Conservation (phyloP, 768 basidiomycete genomes). For the Cystobasidiopsis lactophilus region DNA sequence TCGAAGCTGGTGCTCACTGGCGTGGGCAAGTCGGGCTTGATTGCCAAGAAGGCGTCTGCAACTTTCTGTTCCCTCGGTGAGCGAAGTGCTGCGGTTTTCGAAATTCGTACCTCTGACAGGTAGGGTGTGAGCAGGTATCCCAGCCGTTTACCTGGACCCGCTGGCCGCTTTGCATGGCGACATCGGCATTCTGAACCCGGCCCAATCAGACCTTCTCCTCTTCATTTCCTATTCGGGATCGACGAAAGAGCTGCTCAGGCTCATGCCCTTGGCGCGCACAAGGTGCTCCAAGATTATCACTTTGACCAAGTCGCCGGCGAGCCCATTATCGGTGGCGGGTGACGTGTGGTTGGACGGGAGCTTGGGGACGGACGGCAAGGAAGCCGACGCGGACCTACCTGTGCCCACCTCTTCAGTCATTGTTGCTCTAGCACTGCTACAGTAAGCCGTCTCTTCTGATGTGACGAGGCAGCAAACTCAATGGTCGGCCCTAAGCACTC, state of each 20-base stretch:
- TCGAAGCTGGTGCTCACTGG: slow-evolving; percentile 18
- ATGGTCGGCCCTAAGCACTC: background rate
- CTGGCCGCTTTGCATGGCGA: slow-evolving; percentile 21
- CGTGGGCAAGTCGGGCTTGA: slow-evolving; percentile 19
- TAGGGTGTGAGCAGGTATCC: slow-evolving; percentile 16
- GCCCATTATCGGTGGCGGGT: slow-evolving; percentile 14
- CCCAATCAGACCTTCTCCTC: slow-evolving; percentile 16
- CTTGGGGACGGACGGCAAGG: slow-evolving; percentile 14
- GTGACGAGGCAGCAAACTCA: too few relatives aligned
- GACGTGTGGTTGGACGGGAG: slow-evolving; percentile 17
- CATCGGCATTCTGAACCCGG: slow-evolving; percentile 16
- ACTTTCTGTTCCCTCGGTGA: slow-evolving; percentile 19
- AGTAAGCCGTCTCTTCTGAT: background rate
- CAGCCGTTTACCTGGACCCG: slow-evolving; percentile 18
- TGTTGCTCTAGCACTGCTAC: slow-evolving; percentile 16
- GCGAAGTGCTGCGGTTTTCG: background rate
- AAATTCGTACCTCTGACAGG: background rate
- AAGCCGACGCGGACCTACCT: slow-evolving; percentile 19
- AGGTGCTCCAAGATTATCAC: slow-evolving; percentile 14
- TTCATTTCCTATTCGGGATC: slow-evolving; percentile 20
- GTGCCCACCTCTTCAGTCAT: slow-evolving; percentile 19
- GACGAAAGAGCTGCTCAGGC: slow-evolving; percentile 19
- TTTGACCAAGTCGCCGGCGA: slow-evolving; percentile 16
- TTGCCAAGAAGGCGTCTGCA: slow-evolving; percentile 18
- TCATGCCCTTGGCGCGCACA: slow-evolving; percentile 15